A percentile compares a stretch with the other conserved stretches of the same genome.
These are phyloP conservation scores for Stentor roeselii DNA, from an alignment of 73 alveolate species.

Conservation along the genomic window DNA sequence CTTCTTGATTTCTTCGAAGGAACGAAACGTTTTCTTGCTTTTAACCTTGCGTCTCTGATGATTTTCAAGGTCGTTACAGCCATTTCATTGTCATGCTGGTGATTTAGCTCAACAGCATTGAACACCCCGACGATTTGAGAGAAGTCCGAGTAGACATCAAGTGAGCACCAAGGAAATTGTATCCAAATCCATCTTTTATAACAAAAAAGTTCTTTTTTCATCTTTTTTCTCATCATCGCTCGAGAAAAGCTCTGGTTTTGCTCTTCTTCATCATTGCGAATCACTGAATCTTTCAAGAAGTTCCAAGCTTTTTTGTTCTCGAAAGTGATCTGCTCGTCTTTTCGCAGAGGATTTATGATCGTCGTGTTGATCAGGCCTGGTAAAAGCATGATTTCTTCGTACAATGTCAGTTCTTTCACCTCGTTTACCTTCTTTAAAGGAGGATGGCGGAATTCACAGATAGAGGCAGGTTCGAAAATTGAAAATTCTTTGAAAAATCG, in stretches of 20 bases:
- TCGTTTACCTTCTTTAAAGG: constrained; percentile 41
- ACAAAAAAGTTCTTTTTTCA: constrained; percentile 35
- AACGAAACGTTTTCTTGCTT: constrained; percentile 14
- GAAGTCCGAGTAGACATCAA: constrained; percentile 51
- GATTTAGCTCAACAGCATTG: constrained; percentile 30
- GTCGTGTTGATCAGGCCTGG: constrained; percentile 23
- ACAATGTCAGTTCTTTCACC: constrained; percentile 38
- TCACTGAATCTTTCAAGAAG: constrained; percentile 29
- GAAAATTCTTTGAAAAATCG: constrained; percentile 60
- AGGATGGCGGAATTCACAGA: constrained; percentile 54
- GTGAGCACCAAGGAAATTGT: constrained; percentile 54
- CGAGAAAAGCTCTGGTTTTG: constrained; percentile 1
- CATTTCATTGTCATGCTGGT: constrained; percentile 45
- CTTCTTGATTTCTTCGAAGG: neutral
- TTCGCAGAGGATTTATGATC: constrained; percentile 23
- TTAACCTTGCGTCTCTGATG: constrained; percentile 39
- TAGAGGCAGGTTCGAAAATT: constrained; percentile 37
- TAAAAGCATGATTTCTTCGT: constrained; percentile 37
- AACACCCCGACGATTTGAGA: constrained; percentile 53
- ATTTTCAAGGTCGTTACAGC: constrained; percentile 40
- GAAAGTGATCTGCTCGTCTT: constrained; percentile 41
- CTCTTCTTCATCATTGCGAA: constrained; percentile 25
- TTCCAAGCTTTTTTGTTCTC: constrained; percentile 41
- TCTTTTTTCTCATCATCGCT: neutral
- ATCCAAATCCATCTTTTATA: constrained; percentile 66